A percentile compares a stretch with the other conserved stretches of the same genome.
Evolutionary conservation across 345 rosid species (phyloP).

Genomic region (Bretschneidera sinensis): DNA sequence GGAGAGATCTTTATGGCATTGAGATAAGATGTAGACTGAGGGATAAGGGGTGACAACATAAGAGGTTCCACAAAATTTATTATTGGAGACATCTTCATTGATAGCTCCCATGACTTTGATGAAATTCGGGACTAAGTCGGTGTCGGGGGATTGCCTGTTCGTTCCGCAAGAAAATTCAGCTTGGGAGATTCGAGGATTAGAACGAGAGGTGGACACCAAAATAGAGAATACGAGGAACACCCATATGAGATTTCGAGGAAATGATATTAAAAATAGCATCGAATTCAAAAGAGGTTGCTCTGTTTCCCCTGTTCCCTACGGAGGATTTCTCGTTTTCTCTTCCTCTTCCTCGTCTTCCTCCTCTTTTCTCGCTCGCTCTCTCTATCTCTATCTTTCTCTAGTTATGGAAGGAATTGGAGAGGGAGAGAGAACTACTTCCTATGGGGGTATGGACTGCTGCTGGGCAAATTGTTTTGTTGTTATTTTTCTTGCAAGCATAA

Average conservation of each 20-base stretch:
- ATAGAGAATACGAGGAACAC: not conserved
- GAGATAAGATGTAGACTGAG: conserved; percentile 30
- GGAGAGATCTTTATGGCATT: conserved; percentile 46
- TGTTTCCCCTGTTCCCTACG: not conserved
- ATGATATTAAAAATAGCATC: conserved; percentile 5
- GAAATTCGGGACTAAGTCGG: not conserved
- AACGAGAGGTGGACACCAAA: not conserved
- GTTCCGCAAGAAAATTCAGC: not conserved
- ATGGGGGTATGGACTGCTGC: not conserved
- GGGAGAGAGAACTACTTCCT: not conserved
- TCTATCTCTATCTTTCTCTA: not conserved
- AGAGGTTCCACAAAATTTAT: conserved; percentile 21
- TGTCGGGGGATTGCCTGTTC: not conserved
- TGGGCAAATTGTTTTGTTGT: not conserved
- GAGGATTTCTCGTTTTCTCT: not conserved
- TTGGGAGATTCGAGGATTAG: not conserved
- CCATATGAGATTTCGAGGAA: conserved; percentile 1
- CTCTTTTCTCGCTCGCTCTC: not conserved
- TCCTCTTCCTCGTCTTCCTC: not conserved
- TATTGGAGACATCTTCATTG: not conserved
- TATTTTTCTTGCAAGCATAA: not conserved
- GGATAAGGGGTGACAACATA: conserved; percentile 20
- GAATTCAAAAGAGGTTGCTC: not conserved
- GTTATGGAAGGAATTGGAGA: not conserved
- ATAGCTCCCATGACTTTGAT: not conserved